Conservation (phyloP, 768 basidiomycete species). For the Xerocomellus chrysenteron region DNA sequence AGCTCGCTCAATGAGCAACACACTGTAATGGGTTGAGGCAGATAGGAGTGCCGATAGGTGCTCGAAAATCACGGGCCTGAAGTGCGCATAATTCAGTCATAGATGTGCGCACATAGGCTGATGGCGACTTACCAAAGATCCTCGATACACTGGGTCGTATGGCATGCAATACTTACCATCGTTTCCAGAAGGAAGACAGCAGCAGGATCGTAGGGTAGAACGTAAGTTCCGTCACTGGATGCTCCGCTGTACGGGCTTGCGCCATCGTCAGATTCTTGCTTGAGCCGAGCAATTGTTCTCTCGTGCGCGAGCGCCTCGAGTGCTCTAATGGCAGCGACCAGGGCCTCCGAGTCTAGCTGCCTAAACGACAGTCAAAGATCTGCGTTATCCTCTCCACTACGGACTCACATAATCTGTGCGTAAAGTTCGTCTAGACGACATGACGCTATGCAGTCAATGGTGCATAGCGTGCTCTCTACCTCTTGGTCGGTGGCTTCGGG, state of each 20-base stretch:
- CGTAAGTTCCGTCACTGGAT: conserved; percentile 44
- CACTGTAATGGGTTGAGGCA: conserved; percentile 77
- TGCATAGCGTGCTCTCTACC: conserved; percentile 90
- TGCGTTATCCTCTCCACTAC: background rate
- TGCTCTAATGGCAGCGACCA: conserved; percentile 82
- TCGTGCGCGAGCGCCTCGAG: conserved; percentile 90
- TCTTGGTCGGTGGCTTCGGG: conserved; percentile 89
- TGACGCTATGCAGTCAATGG: conserved; percentile 92
- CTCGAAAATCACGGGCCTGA: conserved; percentile 92
- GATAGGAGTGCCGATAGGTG: conserved; percentile 82
- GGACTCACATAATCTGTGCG: conserved; percentile 82
- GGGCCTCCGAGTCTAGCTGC: conserved; percentile 73
- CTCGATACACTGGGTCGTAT: conserved; percentile 73
- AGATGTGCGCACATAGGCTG: background rate
- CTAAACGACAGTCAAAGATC: conserved; percentile 40
- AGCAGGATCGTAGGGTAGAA: conserved; percentile 91
- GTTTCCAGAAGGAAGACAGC: conserved; percentile 93
- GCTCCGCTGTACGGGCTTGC: conserved; percentile 33
- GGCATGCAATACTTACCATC: conserved; percentile 86
- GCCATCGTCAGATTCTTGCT: conserved; percentile 65
- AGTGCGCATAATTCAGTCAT: background rate
- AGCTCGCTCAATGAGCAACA: conserved; percentile 90
- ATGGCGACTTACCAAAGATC: conserved; percentile 74
- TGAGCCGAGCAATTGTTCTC: conserved; percentile 76
- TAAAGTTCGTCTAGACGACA: conserved; percentile 95